Percentiles rank a stretch among this genome's conserved stretches.
Conservation (phyloP, 2,329 filamentous ascomycete genomes). For the Penicillium sp. region DNA sequence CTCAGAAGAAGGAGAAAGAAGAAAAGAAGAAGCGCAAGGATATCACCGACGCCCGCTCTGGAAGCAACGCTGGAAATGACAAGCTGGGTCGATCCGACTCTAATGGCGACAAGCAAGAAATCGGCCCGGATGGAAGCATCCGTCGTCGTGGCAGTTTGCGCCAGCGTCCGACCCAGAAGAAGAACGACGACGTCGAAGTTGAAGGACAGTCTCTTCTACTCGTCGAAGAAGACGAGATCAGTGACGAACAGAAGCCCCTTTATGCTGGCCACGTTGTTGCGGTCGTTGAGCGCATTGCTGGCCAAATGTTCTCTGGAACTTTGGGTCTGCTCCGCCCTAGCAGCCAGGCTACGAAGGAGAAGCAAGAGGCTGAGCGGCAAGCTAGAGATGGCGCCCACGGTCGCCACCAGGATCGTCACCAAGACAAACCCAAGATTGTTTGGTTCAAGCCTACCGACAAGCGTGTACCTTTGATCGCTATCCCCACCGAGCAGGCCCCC, state of each 20-base stretch:
- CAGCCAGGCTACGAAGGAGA: slow-evolving; percentile 98
- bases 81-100: slow-evolving; percentile 63
- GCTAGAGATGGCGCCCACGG: slow-evolving; percentile 81
- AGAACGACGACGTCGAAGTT: slow-evolving; percentile 99
- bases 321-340: slow-evolving; percentile 91
- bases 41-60: slow-evolving; percentile 86
- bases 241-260: slow-evolving; percentile 94
- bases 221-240: slow-evolving; percentile 98
- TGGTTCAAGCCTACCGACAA: slow-evolving; percentile 99
- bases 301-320: slow-evolving; percentile 98
- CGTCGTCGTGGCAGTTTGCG: slow-evolving; percentile 92
- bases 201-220: slow-evolving; percentile 95
- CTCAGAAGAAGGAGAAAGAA: slow-evolving; percentile 98
- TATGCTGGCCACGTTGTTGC: slow-evolving; percentile 97
- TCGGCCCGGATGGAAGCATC: slow-evolving; percentile 77
- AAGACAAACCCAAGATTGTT: slow-evolving; percentile 99
- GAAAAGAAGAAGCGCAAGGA: slow-evolving; percentile 99
- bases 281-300: slow-evolving; percentile 93
- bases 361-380: slow-evolving; percentile 94
- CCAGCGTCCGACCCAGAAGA: slow-evolving; percentile 97
- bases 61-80: slow-evolving; percentile 72
- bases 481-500: slow-evolving; percentile 96
- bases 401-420: slow-evolving; percentile 77
- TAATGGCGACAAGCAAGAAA: slow-evolving; percentile 65
- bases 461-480: slow-evolving; percentile 95